Base-by-base conservation (phyloP, 495 filamentous ascomycete genomes). In the Aspergillus diversus region DNA sequence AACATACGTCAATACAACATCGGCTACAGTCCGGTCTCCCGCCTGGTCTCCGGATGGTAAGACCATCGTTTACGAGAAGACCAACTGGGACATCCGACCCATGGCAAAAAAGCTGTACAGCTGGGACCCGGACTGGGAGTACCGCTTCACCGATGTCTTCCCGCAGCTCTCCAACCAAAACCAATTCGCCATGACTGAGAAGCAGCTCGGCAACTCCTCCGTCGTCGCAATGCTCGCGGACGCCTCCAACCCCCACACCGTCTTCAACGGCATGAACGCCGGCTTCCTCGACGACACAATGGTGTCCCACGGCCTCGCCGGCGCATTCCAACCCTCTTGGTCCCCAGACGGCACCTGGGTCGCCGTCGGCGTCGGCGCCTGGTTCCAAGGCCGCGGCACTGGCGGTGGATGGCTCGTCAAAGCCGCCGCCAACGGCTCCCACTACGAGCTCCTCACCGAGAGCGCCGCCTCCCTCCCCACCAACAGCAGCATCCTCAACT, bases 101-200 rank as follows among this genome's bases (percentile, higher is more conserved):
- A 62, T 67, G 34, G 61, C 66, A 5, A 72, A 73, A 59, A 56
- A 68, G 51, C 67, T 76, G 7, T 76, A 68, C 43, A 69, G 66
- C 63, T 76, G 66, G 65, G 69, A 76, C 42, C 13, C 17, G 2
- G 69, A 73, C 21, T 76, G 73, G 73, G 73, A 74, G 3, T 76
- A 76, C 54, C 71, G 70, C 8, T 76, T 74, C 65, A 76, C 65
- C 8, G 71, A 76, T 51, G 72, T 76, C 5, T 74, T 74, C 63
- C 73, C 73, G 5, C 71, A 71, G 32, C 59, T 67, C 17, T 66
- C 63, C 9, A 50, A 57, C 7, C 50, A 69, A 15, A 65, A 69
- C 37, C 57, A 54, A 9, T 50, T 74, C 3, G 72, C 68, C 55
- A 67, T 73, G 11, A 74, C 73, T 0, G 56, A 71, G 46, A 74